phyloP scores from a whole-genome alignment of 2,329 filamentous ascomycete species.

The Epicoccum sorghinum region DNA sequence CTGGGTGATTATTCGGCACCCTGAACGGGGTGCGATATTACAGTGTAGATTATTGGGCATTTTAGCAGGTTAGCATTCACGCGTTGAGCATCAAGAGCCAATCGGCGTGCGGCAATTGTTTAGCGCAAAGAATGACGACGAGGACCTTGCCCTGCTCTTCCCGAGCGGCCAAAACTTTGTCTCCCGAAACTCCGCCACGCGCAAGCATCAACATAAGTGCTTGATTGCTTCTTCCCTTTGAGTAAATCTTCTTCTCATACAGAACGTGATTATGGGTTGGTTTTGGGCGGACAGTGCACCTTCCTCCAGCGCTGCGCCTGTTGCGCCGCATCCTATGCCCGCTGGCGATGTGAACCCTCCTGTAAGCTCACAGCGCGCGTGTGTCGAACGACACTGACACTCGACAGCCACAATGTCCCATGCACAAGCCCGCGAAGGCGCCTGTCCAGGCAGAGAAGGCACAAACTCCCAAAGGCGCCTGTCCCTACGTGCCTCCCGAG shows the following conservation, averaged over 20 bases:
- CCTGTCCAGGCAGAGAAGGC: constrained; percentile 13
- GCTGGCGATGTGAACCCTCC: constrained; percentile 59
- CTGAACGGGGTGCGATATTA: constrained; percentile 25
- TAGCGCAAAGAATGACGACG: constrained; percentile 33
- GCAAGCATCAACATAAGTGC: constrained; percentile 10
- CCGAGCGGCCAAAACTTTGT: constrained; percentile 39
- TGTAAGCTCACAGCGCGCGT: constrained; percentile 49
- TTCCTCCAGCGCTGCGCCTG: constrained; percentile 44
- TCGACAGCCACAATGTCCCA: constrained; percentile 69
- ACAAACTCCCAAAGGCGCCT: constrained; percentile 53
- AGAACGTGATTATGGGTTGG: constrained; percentile 64
- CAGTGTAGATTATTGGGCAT: constrained; percentile 26
- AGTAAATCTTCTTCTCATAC: constrained; percentile 15
- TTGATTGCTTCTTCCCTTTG: constrained; percentile 14
- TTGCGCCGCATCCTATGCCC: constrained; percentile 57
- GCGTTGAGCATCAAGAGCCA: constrained; percentile 24
- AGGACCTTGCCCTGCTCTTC: constrained; percentile 33
- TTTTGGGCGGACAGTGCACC: constrained; percentile 68
- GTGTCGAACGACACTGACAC: constrained; percentile 26
- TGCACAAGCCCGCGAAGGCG: constrained; percentile 61
- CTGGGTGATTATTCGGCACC: constrained; percentile 4
- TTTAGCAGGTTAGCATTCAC: constrained; percentile 13
- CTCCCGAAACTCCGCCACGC: constrained; percentile 43
- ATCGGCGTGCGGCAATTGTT: constrained; percentile 31
- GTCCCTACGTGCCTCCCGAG: constrained; percentile 54